Evolutionary conservation across 192 early-diverging fungal genomes (phyloP).

Genomic region (Pecoramyces ruminantium): DNA sequence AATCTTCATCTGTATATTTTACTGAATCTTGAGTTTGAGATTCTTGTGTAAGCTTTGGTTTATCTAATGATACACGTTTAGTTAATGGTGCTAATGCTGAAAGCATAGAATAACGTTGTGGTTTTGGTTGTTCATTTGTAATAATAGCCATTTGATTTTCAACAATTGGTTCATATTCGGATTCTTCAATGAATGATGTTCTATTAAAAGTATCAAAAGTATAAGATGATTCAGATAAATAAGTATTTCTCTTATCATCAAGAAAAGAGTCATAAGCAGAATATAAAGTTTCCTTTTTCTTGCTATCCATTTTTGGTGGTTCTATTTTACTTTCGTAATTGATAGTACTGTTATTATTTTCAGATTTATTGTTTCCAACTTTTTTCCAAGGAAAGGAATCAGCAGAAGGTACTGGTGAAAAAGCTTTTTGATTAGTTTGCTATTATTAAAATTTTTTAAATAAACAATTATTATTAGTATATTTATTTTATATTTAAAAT

Average conservation of each 20-base stretch:
- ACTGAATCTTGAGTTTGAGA: not conserved
- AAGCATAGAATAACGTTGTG: not conserved
- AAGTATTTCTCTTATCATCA: not conserved
- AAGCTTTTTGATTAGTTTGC: not conserved
- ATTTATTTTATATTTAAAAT: no score
- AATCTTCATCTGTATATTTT: not conserved
- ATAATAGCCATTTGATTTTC: not conserved
- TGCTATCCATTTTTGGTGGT: not conserved
- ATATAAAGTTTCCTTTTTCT: not conserved
- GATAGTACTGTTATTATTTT: not conserved
- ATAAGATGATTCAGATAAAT: not conserved
- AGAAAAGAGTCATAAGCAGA: not conserved
- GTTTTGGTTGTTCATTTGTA: not conserved
- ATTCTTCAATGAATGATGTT: not conserved
- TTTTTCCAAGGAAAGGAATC: not conserved
- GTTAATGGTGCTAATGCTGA: not conserved
- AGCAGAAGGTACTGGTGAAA: not conserved
- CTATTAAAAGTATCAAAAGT: not conserved
- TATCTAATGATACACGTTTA: not conserved
- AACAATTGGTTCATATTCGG: not conserved
- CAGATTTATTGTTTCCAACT: not conserved
- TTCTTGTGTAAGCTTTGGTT: not conserved
- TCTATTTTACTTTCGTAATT: not conserved
- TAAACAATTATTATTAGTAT: no score
- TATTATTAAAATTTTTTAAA: not conserved